Evolutionary conservation across 164 flowering plant species (phyloP).

Genomic region (Chloranthus sessilifolius): DNA sequence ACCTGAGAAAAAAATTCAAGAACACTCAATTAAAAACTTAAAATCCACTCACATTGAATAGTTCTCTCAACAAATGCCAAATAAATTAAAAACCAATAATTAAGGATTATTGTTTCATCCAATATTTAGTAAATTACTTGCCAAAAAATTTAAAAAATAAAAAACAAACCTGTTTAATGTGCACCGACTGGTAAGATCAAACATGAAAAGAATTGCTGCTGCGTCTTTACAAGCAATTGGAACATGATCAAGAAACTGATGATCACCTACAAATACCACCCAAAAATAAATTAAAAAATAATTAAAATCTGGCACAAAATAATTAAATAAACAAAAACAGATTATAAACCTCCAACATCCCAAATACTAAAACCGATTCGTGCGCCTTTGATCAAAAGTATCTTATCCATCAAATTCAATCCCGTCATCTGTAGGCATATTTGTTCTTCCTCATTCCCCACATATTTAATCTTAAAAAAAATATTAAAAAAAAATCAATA

Average conservation of each 20-base stretch:
- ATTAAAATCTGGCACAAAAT: not conserved
- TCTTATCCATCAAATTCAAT: constrained; percentile 72
- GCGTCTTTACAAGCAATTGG: constrained; percentile 88
- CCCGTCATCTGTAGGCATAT: constrained; percentile 57
- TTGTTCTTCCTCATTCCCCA: constrained; percentile 67
- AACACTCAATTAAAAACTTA: too few species aligned
- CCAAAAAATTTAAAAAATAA: not conserved
- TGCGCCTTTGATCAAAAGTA: constrained; percentile 53
- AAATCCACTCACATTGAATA: too few species aligned
- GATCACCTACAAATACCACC: constrained; percentile 46
- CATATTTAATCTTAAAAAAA: constrained; percentile 58
- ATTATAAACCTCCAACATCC: constrained; percentile 80
- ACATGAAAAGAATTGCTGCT: constrained; percentile 81
- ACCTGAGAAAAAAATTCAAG: not conserved
- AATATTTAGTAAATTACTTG: not conserved
- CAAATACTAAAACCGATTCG: constrained; percentile 73
- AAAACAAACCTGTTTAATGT: constrained; percentile 69
- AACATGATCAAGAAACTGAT: constrained; percentile 49
- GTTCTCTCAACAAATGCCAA: not conserved
- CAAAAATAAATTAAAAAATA: not conserved
- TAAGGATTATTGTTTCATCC: not conserved
- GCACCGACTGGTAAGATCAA: constrained; percentile 85
- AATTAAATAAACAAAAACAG: not conserved
- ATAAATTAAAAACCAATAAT: too few species aligned
- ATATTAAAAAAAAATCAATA: not conserved